Conservation (phyloP, 306 rosid genomes). For the Coriaria nepalensis region DNA sequence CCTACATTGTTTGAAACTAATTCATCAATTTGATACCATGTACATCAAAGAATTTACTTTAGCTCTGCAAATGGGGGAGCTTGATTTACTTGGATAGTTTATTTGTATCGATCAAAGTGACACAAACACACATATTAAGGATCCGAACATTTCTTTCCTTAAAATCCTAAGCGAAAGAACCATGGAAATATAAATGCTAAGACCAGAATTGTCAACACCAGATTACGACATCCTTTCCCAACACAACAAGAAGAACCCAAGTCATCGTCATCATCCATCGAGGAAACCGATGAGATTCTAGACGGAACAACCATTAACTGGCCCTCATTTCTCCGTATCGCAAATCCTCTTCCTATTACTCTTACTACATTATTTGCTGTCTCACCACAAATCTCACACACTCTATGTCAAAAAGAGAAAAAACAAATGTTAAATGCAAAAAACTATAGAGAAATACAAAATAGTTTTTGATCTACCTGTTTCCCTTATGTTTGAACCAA, state of each 20-base stretch:
- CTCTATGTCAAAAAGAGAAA: slow-evolving; percentile 5
- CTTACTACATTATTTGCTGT: slow-evolving; percentile 13
- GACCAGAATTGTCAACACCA: slow-evolving; percentile 10
- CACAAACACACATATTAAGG: too few species aligned
- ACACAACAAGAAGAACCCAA: slow-evolving; percentile 4
- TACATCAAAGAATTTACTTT: too few species aligned
- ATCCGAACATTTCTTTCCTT: too few species aligned
- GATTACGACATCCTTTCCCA: slow-evolving; percentile 7
- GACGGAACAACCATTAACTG: background rate
- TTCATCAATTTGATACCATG: too few species aligned
- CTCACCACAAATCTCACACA: slow-evolving; percentile 20
- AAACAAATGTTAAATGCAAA: background rate
- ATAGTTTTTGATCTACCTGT: slow-evolving; percentile 3
- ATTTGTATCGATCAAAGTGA: too few species aligned
- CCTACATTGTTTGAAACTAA: too few species aligned
- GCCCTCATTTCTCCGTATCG: slow-evolving; percentile 1
- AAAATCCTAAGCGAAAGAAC: slow-evolving; percentile 6
- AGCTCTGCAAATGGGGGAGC: too few species aligned
- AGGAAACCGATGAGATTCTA: slow-evolving; percentile 3
- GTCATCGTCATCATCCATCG: background rate
- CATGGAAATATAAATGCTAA: slow-evolving; percentile 12
- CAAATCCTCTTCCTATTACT: background rate
- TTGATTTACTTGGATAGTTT: too few species aligned
- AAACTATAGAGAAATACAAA: background rate
- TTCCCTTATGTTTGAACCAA: slow-evolving; percentile 16